Percentiles rank a stretch among this genome's conserved stretches.
phyloP scores from a whole-genome alignment of 2,329 filamentous ascomycete species.

The Ophidiomyces ophidiicola region DNA sequence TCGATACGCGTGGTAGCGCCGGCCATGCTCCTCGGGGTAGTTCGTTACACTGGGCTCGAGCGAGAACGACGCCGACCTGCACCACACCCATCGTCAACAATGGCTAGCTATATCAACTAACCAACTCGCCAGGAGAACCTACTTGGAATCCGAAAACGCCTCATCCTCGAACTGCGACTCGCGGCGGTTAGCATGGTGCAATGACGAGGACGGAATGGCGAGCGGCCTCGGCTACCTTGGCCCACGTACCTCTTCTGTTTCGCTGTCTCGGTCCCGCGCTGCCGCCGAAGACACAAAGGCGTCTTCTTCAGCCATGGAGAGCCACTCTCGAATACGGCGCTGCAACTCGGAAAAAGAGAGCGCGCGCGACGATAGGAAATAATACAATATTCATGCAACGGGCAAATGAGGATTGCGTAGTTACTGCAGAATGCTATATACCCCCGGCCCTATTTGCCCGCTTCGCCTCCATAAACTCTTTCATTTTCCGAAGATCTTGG shows the following conservation, averaged over 20 bases:
- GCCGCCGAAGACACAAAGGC: not conserved
- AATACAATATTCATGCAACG: not conserved
- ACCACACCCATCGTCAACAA: not conserved
- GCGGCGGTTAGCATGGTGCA: not conserved
- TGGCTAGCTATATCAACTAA: not conserved
- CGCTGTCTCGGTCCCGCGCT: too few species aligned
- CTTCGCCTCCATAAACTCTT: conserved; percentile 4
- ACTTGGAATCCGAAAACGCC: conserved; percentile 5
- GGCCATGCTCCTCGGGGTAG: conserved; percentile 27
- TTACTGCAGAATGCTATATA: too few species aligned
- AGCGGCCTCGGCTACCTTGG: too few species aligned
- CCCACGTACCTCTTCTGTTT: too few species aligned
- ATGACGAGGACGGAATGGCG: too few species aligned
- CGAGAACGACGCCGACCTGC: conserved; percentile 6
- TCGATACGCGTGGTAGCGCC: conserved; percentile 34
- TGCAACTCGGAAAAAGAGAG: too few species aligned
- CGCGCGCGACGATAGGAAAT: too few species aligned
- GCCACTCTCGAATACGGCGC: too few species aligned
- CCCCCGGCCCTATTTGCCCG: too few species aligned
- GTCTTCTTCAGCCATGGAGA: conserved; percentile 2
- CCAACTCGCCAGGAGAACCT: not conserved
- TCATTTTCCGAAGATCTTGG: not conserved
- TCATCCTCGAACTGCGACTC: conserved; percentile 6
- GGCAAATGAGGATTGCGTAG: too few species aligned
- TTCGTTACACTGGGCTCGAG: conserved; percentile 12